Conservation (phyloP, 352 stramenopile genomes). For the Phytopythium cucurbitacearum region DNA sequence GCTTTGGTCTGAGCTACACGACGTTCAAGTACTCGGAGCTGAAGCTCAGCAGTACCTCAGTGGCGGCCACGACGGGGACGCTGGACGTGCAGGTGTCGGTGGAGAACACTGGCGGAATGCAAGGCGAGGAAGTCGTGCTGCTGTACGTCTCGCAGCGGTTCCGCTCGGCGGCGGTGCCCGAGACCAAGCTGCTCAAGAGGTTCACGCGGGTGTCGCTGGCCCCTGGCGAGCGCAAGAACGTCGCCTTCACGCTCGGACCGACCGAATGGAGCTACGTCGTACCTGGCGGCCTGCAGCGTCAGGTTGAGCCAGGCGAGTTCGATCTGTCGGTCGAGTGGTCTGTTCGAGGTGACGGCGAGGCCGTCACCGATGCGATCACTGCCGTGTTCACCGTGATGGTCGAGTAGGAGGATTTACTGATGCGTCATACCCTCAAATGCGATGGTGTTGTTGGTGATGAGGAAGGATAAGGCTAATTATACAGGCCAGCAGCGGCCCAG, state of each 20-base stretch:
- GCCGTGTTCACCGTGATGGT: too few species aligned
- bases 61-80: slow-evolving; percentile 17
- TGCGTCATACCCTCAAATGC: too few species aligned
- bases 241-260: slow-evolving; percentile 37
- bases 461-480: too few species aligned
- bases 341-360: too few species aligned
- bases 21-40: slow-evolving; percentile 56
- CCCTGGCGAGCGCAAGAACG: slow-evolving; percentile 16
- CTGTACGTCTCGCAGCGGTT: slow-evolving; percentile 63
- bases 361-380: too few species aligned
- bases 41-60: slow-evolving; percentile 29
- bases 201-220: slow-evolving; percentile 61
- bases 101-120: slow-evolving; percentile 42
- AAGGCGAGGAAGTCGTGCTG: slow-evolving; percentile 64
- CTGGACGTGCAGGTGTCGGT: slow-evolving; percentile 55
- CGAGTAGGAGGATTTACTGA: too few species aligned
- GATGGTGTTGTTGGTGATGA: too few species aligned
- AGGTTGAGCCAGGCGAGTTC: slow-evolving; percentile 44
- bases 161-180: slow-evolving; percentile 43
- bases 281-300: slow-evolving; percentile 16
- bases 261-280: slow-evolving; percentile 57
- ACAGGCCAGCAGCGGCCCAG: too few species aligned
- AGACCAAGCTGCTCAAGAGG: slow-evolving; percentile 73
- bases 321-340: slow-evolving; percentile 34
- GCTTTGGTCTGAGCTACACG: slow-evolving; percentile 65